Base-by-base conservation (phyloP, 495 filamentous ascomycete species). In the Cairneyella variabilis region DNA sequence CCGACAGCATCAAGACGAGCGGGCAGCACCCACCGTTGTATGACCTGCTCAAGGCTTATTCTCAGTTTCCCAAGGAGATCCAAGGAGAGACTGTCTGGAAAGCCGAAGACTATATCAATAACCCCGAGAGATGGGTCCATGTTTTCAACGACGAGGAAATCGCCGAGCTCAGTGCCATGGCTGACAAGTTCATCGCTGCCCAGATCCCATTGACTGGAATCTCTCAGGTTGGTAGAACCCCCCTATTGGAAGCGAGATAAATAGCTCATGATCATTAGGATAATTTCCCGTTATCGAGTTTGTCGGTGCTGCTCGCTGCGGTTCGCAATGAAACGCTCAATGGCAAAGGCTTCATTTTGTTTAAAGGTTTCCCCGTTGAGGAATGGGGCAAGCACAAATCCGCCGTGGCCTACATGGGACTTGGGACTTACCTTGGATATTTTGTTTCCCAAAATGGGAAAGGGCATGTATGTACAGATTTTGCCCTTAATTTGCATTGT, bases 311-410 rank as follows among this genome's bases (percentile, higher is more conserved):
- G 18, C 71, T 93, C 7, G 63, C 59, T 4, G 67, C 62, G 5
- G 73, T 92, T 28, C 80, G 86, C 27, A 71, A 79, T 7, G 88
- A 91, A 55, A 72, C 95, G 2, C 65, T 95, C 38, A 80, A 93
- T 69, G 90, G 88, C 51, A 91, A 89, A 64, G 90, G 90, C 3
- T 95, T 96, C 69, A 85, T 89, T 56, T 74, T 95, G n/a, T 91
- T 93, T 69, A 91, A 91, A 68, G 82, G 84, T 25, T 80, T 95
- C 56, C 90, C 90, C 6, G 85, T 88, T 11, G 56, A 75, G 46
- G 69, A 79, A 66, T 96, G 90, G 90, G 79, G 84, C n/a, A 76
- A 80, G 47, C 76, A 80, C 55, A 96, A 93, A 69, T 86, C 82
- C 11, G 90, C 90, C 20, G 82, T 87, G 23, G 90, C 88, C 18